Conservation (phyloP, 495 filamentous ascomycete genomes). For the Tetracladium setigerum region DNA sequence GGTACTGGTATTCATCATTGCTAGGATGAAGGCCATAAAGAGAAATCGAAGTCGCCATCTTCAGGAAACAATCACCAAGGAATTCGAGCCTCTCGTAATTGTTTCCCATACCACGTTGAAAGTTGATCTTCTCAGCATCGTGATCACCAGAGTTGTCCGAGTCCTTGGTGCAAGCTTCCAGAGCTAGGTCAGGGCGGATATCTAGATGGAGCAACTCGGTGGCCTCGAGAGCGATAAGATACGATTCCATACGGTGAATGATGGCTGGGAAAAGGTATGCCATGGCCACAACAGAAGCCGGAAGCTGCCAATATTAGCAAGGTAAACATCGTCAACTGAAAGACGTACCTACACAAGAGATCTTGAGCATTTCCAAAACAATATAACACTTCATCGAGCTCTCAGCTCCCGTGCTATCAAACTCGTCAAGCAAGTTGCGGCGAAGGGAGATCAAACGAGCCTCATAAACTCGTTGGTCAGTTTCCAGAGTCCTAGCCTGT, state of each 20-base stretch:
- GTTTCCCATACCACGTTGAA: constrained; percentile 85
- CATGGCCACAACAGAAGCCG: constrained; percentile 55
- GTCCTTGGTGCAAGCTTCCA: constrained; percentile 93
- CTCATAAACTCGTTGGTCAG: constrained; percentile 69
- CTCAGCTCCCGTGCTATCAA: constrained; percentile 49
- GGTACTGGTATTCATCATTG: constrained; percentile 78
- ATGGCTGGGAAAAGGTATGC: constrained; percentile 72
- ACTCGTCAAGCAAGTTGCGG: constrained; percentile 74
- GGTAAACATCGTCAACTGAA: not conserved
- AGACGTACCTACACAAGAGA: constrained; percentile 61
- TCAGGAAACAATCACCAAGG: constrained; percentile 88
- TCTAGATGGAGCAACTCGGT: constrained; percentile 50
- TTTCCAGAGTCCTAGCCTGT: constrained; percentile 34
- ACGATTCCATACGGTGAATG: constrained; percentile 74
- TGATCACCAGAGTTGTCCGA: constrained; percentile 86
- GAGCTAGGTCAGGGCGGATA: constrained; percentile 59
- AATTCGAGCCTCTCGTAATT: constrained; percentile 97
- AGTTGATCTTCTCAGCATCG: constrained; percentile 57
- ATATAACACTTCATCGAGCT: constrained; percentile 36
- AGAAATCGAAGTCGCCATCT: constrained; percentile 89
- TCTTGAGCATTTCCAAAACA: constrained; percentile 45
- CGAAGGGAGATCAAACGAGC: constrained; percentile 66
- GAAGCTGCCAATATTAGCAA: constrained; percentile 42
- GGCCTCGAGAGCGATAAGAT: constrained; percentile 71
- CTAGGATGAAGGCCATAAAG: constrained; percentile 69